Evolutionary conservation across 305 asterid species (phyloP), one percentile per base, ranked within the genome.

Genomic region (Fraxinus latifolia): DNA sequence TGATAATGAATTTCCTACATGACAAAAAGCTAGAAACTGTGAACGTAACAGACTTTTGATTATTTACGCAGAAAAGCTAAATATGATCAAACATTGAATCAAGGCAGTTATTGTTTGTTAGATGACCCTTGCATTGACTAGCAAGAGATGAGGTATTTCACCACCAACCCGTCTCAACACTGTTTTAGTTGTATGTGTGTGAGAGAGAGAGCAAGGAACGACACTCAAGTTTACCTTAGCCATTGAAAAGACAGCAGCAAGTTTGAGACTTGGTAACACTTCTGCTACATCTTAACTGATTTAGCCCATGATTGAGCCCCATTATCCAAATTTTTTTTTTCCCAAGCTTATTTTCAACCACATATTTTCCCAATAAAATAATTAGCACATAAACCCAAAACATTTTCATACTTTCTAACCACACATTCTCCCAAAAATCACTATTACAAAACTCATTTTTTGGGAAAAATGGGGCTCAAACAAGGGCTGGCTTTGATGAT

Each of bases 1-100:
- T 55, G 33, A 72, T 25, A 44, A 77, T 36, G 42, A 83, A 70
- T 53, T 29, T 74, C 44, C 9, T 84, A 65, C 68, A 77, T 79
- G 68, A 67, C 3, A 19, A 34, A 73, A 76, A 8, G 29, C 33
- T 50, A 77, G 77, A 75, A 82, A 47, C 81, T 31, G 42, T 29
- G 11, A 71, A 58, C 74, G 33, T 76, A 80, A 55, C 31, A 27
- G 12, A 58, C 7, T 5, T 50, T 76, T 11, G 32, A 74, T 34
- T 34, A 32, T 65, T 87, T 72, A 19, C 32, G 27, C 12, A 2
- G 36, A 37, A 39, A 77, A 65, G 47, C 7, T 81, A 31, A 67
- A 33, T 55, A 23, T 37, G 27, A 55, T 37, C 36, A 82, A 68
- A 50, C 58, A 23, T 42, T 33, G 33, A 76, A 80, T 29, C 23